Conservation (phyloP, 2,329 filamentous ascomycete species). For the Herpotrichia juniperi region DNA sequence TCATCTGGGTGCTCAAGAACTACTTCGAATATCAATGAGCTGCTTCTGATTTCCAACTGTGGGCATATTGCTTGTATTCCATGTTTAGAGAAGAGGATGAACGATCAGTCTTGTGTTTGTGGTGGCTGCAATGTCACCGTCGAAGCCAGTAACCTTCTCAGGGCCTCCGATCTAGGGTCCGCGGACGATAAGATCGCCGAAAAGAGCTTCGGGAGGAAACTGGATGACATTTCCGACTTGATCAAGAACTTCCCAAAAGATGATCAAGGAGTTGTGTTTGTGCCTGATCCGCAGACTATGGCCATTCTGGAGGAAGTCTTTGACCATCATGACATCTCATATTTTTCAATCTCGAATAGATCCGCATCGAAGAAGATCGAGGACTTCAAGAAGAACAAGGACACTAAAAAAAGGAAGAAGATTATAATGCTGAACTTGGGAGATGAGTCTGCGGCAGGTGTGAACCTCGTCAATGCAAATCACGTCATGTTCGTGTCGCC, state of each 20-base stretch:
- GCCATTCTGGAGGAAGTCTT: conserved; percentile 10
- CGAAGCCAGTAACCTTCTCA: conserved; percentile 25
- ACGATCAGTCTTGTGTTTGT: conserved; percentile 28
- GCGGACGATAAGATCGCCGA: conserved; percentile 22
- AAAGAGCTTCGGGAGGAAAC: conserved; percentile 35
- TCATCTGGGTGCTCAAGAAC: conserved; percentile 18
- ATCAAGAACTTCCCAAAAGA: conserved; percentile 50
- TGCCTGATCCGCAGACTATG: conserved; percentile 5
- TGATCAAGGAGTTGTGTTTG: conserved; percentile 33
- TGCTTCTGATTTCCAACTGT: conserved; percentile 25
- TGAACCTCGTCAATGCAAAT: conserved; percentile 69
- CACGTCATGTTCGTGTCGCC: conserved; percentile 69
- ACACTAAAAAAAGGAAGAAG: conserved; percentile 41
- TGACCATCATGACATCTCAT: conserved; percentile 19
- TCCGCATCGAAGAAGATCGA: conserved; percentile 26
- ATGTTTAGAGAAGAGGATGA: conserved; percentile 27
- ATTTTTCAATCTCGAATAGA: too few species aligned
- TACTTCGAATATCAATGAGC: conserved; percentile 1
- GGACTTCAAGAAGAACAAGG: conserved; percentile 33
- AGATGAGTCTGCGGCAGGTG: conserved; percentile 64
- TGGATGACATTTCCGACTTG: conserved; percentile 26
- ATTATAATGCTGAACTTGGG: conserved; percentile 65
- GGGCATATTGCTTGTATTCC: conserved; percentile 32
- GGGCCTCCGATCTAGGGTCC: conserved; percentile 23
- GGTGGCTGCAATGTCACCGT: conserved; percentile 24